Base-by-base conservation (phyloP, 2,329 filamentous ascomycete genomes). In the Bipolaris bicolor region DNA sequence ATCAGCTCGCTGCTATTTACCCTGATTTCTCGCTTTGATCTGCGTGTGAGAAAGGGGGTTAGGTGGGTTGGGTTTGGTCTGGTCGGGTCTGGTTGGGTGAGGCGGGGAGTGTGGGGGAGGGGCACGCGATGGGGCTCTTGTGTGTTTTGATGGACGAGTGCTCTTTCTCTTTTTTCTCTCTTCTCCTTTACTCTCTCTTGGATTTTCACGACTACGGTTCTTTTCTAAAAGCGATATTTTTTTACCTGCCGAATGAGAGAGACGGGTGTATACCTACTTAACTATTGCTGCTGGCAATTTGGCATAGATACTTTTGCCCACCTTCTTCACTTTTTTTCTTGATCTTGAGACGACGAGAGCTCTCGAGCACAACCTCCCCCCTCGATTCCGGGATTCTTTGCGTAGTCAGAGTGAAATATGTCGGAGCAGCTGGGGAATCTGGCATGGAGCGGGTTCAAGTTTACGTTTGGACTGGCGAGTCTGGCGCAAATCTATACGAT, bases 381-480 rank as follows among this genome's bases (percentile, higher is more conserved):
- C 3, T 11, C 29, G 2, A 31, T 31, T 15, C 40, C 24, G 22
- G n/a, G 40, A 15, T 26, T 43, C 15, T 2, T 26, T 43, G 22
- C 40, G 11, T 13, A 43, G 29, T 31, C 20, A 43, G 22, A 26
- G 20, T 16, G 22, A 31, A 46, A 3, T 5, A 60, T 62, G 52
- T 20, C 46, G 26, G 49, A 34, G 43, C 37, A 44, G 53, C 36
- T 73, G 3, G 61, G 54, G 6, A 52, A 53, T n/a, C 18, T 73
- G 31, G 66, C 65, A 7, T 72, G 65, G 69, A 60, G 58, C 4
- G 49, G 50, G 55, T 68, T 74, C 58, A 66, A 65, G 60, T 65
- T 76, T 34, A 57, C 58, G 3, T 77, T 73, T 53, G 76, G 74
- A 16, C 54, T 76, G 13, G 44, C 71, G 18, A 70, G 64, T 51